Base-by-base conservation (phyloP, 2,329 filamentous ascomycete genomes). In the Immersiporthe knoxdaviesiana region DNA sequence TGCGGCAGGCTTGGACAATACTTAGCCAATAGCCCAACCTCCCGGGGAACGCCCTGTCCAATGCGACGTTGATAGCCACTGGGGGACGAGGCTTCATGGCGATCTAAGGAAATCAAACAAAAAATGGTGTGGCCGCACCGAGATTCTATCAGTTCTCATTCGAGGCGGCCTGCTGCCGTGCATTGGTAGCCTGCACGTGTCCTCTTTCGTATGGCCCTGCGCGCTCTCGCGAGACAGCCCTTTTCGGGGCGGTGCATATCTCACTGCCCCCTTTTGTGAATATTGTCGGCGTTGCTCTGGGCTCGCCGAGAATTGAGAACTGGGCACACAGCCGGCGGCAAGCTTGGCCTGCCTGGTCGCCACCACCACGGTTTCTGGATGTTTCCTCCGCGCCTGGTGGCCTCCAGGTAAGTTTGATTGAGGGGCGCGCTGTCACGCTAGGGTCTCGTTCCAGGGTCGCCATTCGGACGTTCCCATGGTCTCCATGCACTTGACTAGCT, bases 401-500 rank as follows among this genome's bases (percentile, higher is more conserved):
- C 3, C 24, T 56, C 27, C 52, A 12, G 24, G 8, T 4, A 30
- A 56, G 16, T 2, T 18, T 35, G n/a, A 39, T 54, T 21, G 16
- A 39, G 52, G 39, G 52, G 39, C 27, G 56, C 30, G 30, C 37
- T 41, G 24, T 63, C 39, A 37, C 35, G n/a, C 3, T 39, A 71
- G 11, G 6, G 70, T 72, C 71, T 81, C 77, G 65, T 83, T 78
- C 79, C 83, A 85, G 0, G 78, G 75, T 70, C 78, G 73, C 78
- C 82, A 84, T 14, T 72, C 77, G 73, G 85, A 82, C 21, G 79
- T 73, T 0, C 76, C 74, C 73, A 80, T 84, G 1, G 67, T 74
- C 1, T 80, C 79, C 76, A 85, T 85, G 65, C 84, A 87, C 68
- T 81, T 84, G 32, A 87, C 81, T 68, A 78, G 74, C 10, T 77